Percentiles rank a stretch among this genome's conserved stretches.
Evolutionary conservation across 768 basidiomycete species (phyloP).

Genomic region (Hygrocybe punicea): DNA sequence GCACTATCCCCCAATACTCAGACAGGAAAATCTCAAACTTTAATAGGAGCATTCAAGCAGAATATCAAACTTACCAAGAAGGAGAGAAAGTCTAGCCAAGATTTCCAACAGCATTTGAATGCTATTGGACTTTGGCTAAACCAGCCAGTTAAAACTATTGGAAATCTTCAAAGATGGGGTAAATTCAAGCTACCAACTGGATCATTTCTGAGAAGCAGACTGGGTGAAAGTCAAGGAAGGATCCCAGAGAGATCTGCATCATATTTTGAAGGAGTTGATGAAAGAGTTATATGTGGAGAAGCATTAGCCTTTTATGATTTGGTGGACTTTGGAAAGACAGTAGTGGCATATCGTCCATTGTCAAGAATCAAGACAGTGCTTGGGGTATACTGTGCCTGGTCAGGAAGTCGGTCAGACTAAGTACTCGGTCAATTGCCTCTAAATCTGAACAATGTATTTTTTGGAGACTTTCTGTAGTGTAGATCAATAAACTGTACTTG

Average conservation of each 20-base stretch:
- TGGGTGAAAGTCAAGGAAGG: not conserved
- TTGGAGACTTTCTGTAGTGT: not conserved
- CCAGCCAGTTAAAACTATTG: not conserved
- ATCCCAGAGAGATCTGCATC: slow-evolving; percentile 14
- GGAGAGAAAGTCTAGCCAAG: not conserved
- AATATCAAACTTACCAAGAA: not conserved
- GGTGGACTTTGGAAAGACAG: not conserved
- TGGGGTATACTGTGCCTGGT: not conserved
- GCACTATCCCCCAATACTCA: not conserved
- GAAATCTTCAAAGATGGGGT: slow-evolving; percentile 12
- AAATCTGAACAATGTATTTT: not conserved
- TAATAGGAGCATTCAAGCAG: too few species aligned
- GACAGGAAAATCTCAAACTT: not conserved
- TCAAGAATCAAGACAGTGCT: too few species aligned
- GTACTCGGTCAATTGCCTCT: not conserved
- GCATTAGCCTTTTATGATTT: slow-evolving; percentile 16
- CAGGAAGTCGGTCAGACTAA: slow-evolving; percentile 1
- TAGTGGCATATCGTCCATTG: slow-evolving; percentile 10
- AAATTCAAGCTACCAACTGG: slow-evolving; percentile 9
- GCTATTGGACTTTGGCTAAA: slow-evolving; percentile 9
- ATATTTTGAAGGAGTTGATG: not conserved
- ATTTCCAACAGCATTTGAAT: slow-evolving; percentile 1
- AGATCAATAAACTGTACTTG: not conserved
- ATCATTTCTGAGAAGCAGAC: slow-evolving; percentile 8
- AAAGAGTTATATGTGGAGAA: slow-evolving; percentile 14